phyloP scores from a whole-genome alignment of 202 grass and related monocot species.

The Carex arenaria region DNA sequence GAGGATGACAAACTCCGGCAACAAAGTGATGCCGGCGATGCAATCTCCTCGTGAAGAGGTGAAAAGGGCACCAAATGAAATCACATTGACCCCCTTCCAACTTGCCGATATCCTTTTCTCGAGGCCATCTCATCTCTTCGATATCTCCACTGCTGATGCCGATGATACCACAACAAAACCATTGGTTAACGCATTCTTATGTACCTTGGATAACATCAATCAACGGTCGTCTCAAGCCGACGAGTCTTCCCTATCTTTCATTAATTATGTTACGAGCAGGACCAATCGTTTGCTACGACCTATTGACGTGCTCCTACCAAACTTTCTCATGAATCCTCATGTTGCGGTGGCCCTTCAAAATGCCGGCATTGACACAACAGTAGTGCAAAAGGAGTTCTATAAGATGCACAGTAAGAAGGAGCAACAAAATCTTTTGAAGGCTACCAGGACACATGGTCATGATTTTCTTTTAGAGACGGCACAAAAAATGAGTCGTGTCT shows the following conservation, averaged over 20 bases:
- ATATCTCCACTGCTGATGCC: neutral
- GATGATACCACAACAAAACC: neutral
- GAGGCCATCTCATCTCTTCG: conserved; percentile 15
- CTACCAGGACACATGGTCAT: neutral
- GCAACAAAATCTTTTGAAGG: conserved; percentile 8
- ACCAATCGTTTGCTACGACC: conserved; percentile 7
- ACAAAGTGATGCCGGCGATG: conserved; percentile 26
- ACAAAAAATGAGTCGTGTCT: neutral
- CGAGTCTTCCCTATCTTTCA: conserved; percentile 18
- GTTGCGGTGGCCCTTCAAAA: conserved; percentile 4
- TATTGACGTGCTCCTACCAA: conserved; percentile 11
- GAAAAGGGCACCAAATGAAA: neutral
- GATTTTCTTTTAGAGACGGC: conserved; percentile 23
- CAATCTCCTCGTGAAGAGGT: conserved; percentile 18
- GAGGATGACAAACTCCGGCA: conserved; percentile 25
- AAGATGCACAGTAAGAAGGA: conserved; percentile 15
- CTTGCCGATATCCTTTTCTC: conserved; percentile 22
- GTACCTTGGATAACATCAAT: conserved; percentile 20
- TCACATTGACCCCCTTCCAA: conserved; percentile 12
- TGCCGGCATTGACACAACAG: neutral
- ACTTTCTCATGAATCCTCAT: conserved; percentile 11
- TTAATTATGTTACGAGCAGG: conserved; percentile 8
- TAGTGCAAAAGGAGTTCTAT: conserved; percentile 24
- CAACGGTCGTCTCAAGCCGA: neutral
- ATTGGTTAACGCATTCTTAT: conserved; percentile 19